These are phyloP conservation scores for Trypanosoma vivax DNA, from an alignment of 208 protist species.

Conservation along the genomic window DNA sequence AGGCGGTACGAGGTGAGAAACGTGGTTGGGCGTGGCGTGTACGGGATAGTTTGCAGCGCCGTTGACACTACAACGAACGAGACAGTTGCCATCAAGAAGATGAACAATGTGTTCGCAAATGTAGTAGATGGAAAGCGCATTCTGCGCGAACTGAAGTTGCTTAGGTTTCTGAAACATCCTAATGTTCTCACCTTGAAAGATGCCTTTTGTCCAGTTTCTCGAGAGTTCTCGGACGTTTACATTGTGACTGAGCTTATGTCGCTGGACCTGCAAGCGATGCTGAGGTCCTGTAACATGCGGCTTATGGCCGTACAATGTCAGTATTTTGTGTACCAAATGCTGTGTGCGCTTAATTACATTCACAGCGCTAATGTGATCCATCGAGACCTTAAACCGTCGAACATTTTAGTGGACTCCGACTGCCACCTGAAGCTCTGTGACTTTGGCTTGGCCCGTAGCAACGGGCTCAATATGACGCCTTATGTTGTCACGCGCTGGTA, in stretches of 20 bases:
- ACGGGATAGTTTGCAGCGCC: slow-evolving; percentile 85
- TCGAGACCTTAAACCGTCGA: slow-evolving; percentile 93
- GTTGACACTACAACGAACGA: slow-evolving; percentile 50
- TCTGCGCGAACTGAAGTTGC: slow-evolving; percentile 74
- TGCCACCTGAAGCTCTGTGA: slow-evolving; percentile 92
- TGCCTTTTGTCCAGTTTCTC: slow-evolving; percentile 37
- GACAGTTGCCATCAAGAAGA: slow-evolving; percentile 97
- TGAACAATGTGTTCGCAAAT: slow-evolving; percentile 93
- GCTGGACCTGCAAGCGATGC: slow-evolving; percentile 84
- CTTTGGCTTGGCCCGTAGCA: slow-evolving; percentile 82
- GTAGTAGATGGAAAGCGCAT: slow-evolving; percentile 84
- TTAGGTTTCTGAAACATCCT: slow-evolving; percentile 61
- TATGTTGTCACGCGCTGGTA: slow-evolving; percentile 98
- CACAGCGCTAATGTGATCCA: slow-evolving; percentile 95
- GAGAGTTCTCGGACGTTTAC: slow-evolving; percentile 72
- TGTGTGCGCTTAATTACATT: slow-evolving; percentile 92
- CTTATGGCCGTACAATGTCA: slow-evolving; percentile 77
- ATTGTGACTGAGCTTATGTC: slow-evolving; percentile 91
- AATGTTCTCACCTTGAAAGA: slow-evolving; percentile 83
- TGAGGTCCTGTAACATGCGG: slow-evolving; percentile 32
- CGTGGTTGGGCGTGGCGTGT: slow-evolving; percentile 83
- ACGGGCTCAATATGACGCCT: slow-evolving; percentile 89
- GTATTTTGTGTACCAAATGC: slow-evolving; percentile 96
- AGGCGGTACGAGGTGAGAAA: slow-evolving; percentile 57
- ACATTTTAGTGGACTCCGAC: slow-evolving; percentile 89